phyloP scores from a whole-genome alignment of 805 yeast genomes.

The Kurtzmaniella fragi region DNA sequence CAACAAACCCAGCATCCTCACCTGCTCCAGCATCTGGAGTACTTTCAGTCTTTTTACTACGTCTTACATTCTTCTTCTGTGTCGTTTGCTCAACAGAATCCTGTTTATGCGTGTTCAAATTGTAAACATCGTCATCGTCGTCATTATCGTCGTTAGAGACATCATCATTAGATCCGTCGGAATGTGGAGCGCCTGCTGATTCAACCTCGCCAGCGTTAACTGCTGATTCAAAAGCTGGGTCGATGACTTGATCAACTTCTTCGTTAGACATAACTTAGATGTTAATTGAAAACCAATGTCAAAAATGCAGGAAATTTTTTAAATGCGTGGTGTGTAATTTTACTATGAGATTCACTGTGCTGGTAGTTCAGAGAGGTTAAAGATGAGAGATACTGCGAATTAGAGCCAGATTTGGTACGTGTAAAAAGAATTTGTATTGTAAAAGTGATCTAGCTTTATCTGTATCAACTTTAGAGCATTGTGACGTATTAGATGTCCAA shows the following conservation, averaged over 20 bases:
- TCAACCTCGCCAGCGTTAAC: neutral
- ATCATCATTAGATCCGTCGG: neutral
- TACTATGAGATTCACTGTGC: too few relatives aligned
- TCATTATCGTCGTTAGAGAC: conserved; percentile 3
- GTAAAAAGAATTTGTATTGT: too few relatives aligned
- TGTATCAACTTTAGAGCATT: too few relatives aligned
- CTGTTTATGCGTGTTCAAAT: conserved; percentile 19
- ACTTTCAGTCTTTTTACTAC: conserved; percentile 9
- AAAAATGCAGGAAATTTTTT: neutral
- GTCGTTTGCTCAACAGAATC: conserved; percentile 9
- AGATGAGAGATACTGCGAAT: too few relatives aligned
- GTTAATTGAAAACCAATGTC: neutral
- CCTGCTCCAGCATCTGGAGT: conserved; percentile 4
- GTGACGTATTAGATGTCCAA: too few relatives aligned
- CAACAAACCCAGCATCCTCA: conserved; percentile 10
- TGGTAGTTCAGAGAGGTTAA: too few relatives aligned
- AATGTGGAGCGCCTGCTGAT: neutral
- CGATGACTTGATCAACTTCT: neutral
- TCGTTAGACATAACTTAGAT: neutral
- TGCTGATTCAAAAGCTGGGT: neutral
- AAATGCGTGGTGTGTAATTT: neutral
- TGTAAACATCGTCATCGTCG: conserved; percentile 19
- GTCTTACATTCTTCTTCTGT: conserved; percentile 25
- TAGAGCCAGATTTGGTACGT: too few relatives aligned
- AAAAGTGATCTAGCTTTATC: too few relatives aligned